phyloP scores from a whole-genome alignment of 2,329 filamentous ascomycete species.

The Scleromitrula shiraiana region DNA sequence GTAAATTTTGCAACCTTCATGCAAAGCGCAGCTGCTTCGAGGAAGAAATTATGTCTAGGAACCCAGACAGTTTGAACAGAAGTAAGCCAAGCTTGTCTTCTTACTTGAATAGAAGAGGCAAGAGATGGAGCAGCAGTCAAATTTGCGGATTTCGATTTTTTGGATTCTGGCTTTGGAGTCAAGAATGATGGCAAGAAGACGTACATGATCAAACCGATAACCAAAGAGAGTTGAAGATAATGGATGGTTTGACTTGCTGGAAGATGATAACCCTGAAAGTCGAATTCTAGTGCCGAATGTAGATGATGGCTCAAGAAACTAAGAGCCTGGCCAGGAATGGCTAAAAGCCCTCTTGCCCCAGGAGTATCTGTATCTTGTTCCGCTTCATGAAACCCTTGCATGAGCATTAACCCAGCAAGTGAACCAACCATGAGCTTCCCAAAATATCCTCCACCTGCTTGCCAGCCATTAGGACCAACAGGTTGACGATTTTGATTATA shows the following conservation, averaged over 20 bases:
- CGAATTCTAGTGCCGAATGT: conserved; percentile 35
- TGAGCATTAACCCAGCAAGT: conserved; percentile 82
- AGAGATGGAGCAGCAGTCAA: conserved; percentile 56
- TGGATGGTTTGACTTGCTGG: conserved; percentile 38
- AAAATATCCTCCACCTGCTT: conserved; percentile 47
- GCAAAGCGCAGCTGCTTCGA: conserved; percentile 73
- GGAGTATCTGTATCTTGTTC: conserved; percentile 57
- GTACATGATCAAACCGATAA: conserved; percentile 48
- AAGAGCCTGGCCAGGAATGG: conserved; percentile 53
- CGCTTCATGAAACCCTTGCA: conserved; percentile 64
- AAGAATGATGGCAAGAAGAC: conserved; percentile 48
- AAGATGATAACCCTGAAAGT: conserved; percentile 46
- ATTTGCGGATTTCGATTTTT: conserved; percentile 43
- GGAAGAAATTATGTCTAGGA: conserved; percentile 75
- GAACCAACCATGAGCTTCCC: conserved; percentile 83
- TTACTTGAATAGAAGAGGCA: conserved; percentile 75
- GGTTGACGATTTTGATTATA: conserved; percentile 41
- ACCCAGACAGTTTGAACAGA: conserved; percentile 90
- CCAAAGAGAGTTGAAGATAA: conserved; percentile 44
- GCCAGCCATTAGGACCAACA: conserved; percentile 49
- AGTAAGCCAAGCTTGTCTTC: conserved; percentile 85
- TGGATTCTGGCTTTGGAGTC: conserved; percentile 34
- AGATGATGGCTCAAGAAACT: conserved; percentile 39
- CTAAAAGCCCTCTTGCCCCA: conserved; percentile 58
- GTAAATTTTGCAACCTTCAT: conserved; percentile 79